phyloP scores from a whole-genome alignment of 1,284 basidiomycete genomes.

The Rhizoctonia solani region DNA sequence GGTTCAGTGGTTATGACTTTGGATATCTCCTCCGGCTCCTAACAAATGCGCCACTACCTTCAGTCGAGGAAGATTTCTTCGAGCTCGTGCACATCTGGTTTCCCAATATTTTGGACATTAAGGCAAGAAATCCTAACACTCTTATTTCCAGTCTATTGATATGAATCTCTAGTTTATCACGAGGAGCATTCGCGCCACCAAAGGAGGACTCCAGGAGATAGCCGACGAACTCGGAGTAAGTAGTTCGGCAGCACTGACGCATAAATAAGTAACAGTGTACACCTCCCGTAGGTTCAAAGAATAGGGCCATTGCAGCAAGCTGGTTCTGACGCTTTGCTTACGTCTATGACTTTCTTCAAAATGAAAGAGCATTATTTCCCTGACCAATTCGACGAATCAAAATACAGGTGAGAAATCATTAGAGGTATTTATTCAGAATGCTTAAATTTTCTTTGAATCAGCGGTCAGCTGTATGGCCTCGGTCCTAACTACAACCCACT shows the following conservation, averaged over 20 bases:
- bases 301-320: constrained; percentile 95
- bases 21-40: constrained; percentile 97
- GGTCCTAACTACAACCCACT: constrained; percentile 31
- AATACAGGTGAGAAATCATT: constrained; percentile 48
- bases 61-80: constrained; percentile 90
- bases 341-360: constrained; percentile 93
- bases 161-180: constrained; percentile 67
- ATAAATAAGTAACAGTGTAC: constrained; percentile 29
- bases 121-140: constrained; percentile 46
- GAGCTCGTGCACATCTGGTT: constrained; percentile 91
- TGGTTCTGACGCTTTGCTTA: constrained; percentile 93
- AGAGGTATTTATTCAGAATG: too few relatives aligned
- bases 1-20: constrained; percentile 92
- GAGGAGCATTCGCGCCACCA: constrained; percentile 74
- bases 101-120: constrained; percentile 96
- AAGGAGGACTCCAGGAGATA: constrained; percentile 94
- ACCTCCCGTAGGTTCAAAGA: constrained; percentile 67
- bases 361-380: constrained; percentile 91
- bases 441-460: neutral
- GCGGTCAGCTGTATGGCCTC: constrained; percentile 24
- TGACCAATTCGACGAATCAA: constrained; percentile 77
- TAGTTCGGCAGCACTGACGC: constrained; percentile 35
- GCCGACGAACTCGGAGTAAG: constrained; percentile 88
- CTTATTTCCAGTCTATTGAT: too few relatives aligned
- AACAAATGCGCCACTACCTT: constrained; percentile 85